Evolutionary conservation across 768 basidiomycete genomes (phyloP), one percentile per base, ranked within the genome.

Genomic region (Rhizopogon vinicolor): DNA sequence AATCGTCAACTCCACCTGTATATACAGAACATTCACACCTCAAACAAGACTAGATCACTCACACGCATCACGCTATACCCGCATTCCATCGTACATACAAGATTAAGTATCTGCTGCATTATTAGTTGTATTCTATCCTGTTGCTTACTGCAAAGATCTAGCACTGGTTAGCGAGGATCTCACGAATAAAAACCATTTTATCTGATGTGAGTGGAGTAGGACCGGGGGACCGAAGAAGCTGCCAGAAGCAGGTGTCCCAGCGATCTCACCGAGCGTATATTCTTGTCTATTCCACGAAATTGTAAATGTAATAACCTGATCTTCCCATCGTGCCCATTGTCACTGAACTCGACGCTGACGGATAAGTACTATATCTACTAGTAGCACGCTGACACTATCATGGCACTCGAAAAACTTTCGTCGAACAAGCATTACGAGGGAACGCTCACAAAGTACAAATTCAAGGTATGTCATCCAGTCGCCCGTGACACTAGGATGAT

Each of bases 351-450:
- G 40, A 31, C 22, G 44, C 64, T 69, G 62, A 51, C 62, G 35
- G 31, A 33, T 10, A 16, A 10, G 48, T 57, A 28, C 61, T 44
- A 44, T 71, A 65, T 64, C 39, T 40, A 40, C 31, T 31, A 31
- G 31, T 31, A 31, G 31, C 9, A 5, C 39, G 1, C 39, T 16
- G 13, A 14, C 29, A 12, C 18, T 19, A 31, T 7, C 12, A 49
- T 49, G 48, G 62, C 65, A 35, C 81, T 94, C 60, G 82, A 89
- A 61, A 82, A 85, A 66, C 58, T 93, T 16, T 88, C 91, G 1
- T 77, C 82, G 9, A 93, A 84, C 80, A 87, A 87, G 70, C 78
- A 84, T 10, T 96, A 88, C 58, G 87, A 81, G 55, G 97, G 96
- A 22, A 80, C 82, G 53, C 68, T 98, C 54, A 79, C 74, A 57